Percentiles rank a stretch among this genome's conserved stretches.
These are phyloP conservation scores for Moesziomyces parantarcticus DNA, from an alignment of 1,284 basidiomycete genomes.

Conservation along the genomic window DNA sequence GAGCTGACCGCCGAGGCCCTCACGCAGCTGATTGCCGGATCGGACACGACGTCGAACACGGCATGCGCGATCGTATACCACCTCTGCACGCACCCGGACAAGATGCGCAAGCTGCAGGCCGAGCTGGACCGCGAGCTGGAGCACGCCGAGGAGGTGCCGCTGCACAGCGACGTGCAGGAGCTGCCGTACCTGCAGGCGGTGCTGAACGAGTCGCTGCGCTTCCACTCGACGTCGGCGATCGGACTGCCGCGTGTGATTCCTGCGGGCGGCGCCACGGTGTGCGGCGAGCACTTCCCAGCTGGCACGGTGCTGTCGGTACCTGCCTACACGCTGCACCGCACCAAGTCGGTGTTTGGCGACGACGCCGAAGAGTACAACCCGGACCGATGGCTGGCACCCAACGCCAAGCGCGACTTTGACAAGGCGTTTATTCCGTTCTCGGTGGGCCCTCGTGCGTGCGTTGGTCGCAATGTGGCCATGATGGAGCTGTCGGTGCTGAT, in stretches of 20 bases:
- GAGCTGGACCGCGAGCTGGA: slow-evolving; percentile 77
- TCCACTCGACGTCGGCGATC: slow-evolving; percentile 79
- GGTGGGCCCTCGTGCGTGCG: slow-evolving; percentile 59
- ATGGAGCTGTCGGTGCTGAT: slow-evolving; percentile 55
- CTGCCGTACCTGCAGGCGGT: slow-evolving; percentile 75
- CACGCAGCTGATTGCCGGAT: slow-evolving; percentile 81
- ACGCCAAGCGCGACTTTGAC: slow-evolving; percentile 49
- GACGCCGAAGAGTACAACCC: slow-evolving; percentile 78
- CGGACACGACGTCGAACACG: slow-evolving; percentile 62
- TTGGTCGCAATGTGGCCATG: slow-evolving; percentile 61
- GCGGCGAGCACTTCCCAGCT: slow-evolving; percentile 73
- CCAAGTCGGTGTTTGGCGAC: slow-evolving; percentile 78
- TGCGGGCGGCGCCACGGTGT: slow-evolving; percentile 46
- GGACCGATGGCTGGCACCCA: slow-evolving; percentile 81
- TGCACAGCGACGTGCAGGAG: slow-evolving; percentile 50
- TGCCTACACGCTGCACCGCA: slow-evolving; percentile 79
- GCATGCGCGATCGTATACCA: slow-evolving; percentile 77
- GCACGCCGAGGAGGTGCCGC: slow-evolving; percentile 56
- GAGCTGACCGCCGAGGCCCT: slow-evolving; percentile 86
- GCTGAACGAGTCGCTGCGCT: slow-evolving; percentile 82
- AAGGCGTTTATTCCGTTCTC: slow-evolving; percentile 62
- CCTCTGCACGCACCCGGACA: slow-evolving; percentile 76
- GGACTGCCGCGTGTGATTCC: slow-evolving; percentile 72
- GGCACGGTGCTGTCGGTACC: slow-evolving; percentile 71
- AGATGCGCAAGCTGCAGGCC: slow-evolving; percentile 78